Evolutionary conservation across 2,329 filamentous ascomycete genomes (phyloP), one percentile per base, ranked within the genome.

Genomic region (Stagonosporopsis tanaceti): DNA sequence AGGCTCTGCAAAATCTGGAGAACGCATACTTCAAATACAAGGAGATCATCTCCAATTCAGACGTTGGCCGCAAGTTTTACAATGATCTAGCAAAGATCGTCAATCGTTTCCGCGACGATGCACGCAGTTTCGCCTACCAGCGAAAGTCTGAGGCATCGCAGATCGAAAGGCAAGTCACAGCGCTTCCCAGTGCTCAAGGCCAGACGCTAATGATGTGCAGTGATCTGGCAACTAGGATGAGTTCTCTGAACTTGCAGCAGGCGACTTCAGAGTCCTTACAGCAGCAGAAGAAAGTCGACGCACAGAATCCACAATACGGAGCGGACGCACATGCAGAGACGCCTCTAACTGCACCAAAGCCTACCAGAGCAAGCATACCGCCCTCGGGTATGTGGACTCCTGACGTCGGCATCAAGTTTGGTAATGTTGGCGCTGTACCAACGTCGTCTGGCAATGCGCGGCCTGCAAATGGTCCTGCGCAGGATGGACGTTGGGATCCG

Each of bases 11-110:
- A 76, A 87, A 85, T 60, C 81, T 99, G 9, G 94, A 98, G 75
- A 93, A 91, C 62, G 94, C 92, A 0, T 98, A 96, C 74, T 88
- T 93, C 76, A 96, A 94, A 78, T 98, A 98, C 81, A 97, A 97
- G 78, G 94, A 99, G 75, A 92, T 98, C 54, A 87, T 97, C 55
- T 91, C 87, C 63, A 97, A 98, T 71, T 83, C 97, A 2, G 94
- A 98, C 64, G 91, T 90, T 0, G 95, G 92, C 0, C 84, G 94
- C 50, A 97, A 95, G 74, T 99, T 99, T 74, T 99, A 98, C 80
- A 99, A 99, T 66, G 93, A 98, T 71, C 83, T 99, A 4, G 91
- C 90, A 44, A 91, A 90, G 76, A 93, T 98, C 61, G 91, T 97
- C 0, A 89, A 87, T 35, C 84, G 89, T 9, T 98, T 97, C 74